phyloP scores from a whole-genome alignment of 1,284 basidiomycete genomes.

The Trametes versicolor region DNA sequence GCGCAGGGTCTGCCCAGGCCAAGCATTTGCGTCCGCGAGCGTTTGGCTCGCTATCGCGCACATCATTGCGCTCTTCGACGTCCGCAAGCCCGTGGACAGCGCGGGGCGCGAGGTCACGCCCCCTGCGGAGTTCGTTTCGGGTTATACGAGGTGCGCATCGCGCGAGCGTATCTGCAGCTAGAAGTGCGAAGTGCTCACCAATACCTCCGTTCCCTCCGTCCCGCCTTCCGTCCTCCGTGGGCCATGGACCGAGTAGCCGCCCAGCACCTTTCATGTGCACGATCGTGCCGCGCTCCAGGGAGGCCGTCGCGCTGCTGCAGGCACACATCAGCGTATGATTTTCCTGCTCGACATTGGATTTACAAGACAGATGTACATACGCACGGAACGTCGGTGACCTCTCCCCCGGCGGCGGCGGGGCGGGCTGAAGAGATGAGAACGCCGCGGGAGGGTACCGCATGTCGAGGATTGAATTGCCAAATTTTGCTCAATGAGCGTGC shows the following conservation, averaged over 20 bases:
- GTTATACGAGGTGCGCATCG: constrained; percentile 36
- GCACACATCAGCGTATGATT: neutral
- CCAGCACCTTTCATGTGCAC: neutral
- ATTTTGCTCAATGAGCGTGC: neutral
- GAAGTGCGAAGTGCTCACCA: neutral
- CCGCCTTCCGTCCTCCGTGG: neutral
- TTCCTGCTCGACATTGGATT: neutral
- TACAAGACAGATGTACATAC: too few relatives aligned
- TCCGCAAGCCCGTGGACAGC: constrained; percentile 30
- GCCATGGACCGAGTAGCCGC: neutral
- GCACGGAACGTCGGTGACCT: too few relatives aligned
- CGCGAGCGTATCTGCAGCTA: neutral
- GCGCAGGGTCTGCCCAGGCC: constrained; percentile 39
- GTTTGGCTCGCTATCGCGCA: constrained; percentile 38
- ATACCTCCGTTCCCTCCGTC: too few relatives aligned
- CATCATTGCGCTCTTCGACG: constrained; percentile 37
- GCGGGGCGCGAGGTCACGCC: constrained; percentile 36
- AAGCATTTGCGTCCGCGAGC: constrained; percentile 39
- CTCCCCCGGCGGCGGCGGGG: too few relatives aligned
- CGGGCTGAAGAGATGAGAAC: neutral
- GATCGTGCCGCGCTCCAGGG: neutral
- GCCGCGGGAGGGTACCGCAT: neutral
- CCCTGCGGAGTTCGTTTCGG: constrained; percentile 32
- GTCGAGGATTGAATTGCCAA: neutral
- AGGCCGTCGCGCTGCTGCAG: neutral